Evolutionary conservation across 805 yeast genomes (phyloP), one percentile per base, ranked within the genome.

Genomic region (Saccharomyces paradoxus): DNA sequence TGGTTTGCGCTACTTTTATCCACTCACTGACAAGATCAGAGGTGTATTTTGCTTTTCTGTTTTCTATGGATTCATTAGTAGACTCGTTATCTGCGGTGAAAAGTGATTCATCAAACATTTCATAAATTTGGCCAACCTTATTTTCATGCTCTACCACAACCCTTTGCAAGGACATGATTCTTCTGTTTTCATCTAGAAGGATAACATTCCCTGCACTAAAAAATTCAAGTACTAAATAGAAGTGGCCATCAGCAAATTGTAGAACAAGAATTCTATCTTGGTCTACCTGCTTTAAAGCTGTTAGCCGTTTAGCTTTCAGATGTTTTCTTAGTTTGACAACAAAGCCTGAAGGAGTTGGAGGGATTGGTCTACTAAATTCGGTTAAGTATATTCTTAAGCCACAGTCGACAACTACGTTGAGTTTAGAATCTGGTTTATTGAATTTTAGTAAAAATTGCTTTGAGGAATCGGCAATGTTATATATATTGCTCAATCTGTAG

Each of bases 161-260:
- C 70, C 97, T 81, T 65, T 87, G 91, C 29, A 90, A 71, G 0
- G 92, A 76, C 63, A 90, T 61, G 51, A 91, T 89, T 61, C 80
- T 83, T 56, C 76, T 69, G 22, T 84, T 78, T 29, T 81, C 77
- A 68, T 92, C 95, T 57, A 92, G 74, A 22, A 92, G 74, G 21
- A 92, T 74, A 53, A 92, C 81, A 66, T 92, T 92, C 28, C 99
- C 99, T 2, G 97, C 97, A 66, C 97, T 87, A 73, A 91, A 92
- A 64, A 92, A 92, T 69, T 92, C 99, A 52, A 92, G 70, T 0
- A 89, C 96, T 59, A 92, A 72, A 61, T 87, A 85, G 64, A 73
- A 83, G 52, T 81, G 63, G 1, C 96, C 96, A 63, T 89, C 96
- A 48, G 91, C 83, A 71, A 92, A 92, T 56, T 88, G 83, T 48